A percentile compares a stretch with the other conserved stretches of the same genome.
These are phyloP conservation scores for Candida ascalaphidarum DNA, from an alignment of 805 yeast genomes.

Conservation along the genomic window DNA sequence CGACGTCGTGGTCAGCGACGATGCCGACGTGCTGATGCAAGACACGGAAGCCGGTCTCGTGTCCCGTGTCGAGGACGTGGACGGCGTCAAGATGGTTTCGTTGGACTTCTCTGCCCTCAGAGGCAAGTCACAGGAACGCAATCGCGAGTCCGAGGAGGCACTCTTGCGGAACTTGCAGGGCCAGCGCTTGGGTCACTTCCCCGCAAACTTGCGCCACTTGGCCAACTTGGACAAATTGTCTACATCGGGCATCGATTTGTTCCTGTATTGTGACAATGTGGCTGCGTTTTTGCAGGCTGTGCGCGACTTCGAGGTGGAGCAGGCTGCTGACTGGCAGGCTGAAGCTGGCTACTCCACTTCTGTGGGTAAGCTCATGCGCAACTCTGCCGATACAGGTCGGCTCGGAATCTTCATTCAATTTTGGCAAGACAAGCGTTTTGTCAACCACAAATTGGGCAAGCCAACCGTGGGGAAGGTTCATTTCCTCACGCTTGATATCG, in stretches of 20 bases:
- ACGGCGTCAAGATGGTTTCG: not conserved
- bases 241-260: conserved; percentile 19
- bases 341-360: conserved; percentile 13
- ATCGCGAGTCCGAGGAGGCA: conserved; percentile 26
- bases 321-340: conserved; percentile 10
- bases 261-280: conserved; percentile 19
- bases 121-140: no score
- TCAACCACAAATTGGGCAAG: conserved; percentile 14
- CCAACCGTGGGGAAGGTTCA: conserved; percentile 10
- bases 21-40: no score
- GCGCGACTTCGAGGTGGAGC: conserved; percentile 12
- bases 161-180: conserved; percentile 17
- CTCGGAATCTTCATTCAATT: conserved; percentile 27
- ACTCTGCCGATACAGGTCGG: conserved; percentile 11
- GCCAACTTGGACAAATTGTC: conserved; percentile 28
- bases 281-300: conserved; percentile 19
- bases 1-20: no score
- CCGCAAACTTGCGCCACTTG: conserved; percentile 26
- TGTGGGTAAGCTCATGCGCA: conserved; percentile 20
- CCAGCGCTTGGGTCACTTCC: conserved; percentile 18
- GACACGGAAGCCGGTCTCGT: no score
- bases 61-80: conserved; percentile 1
- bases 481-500: conserved; percentile 14
- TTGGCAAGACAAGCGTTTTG: conserved; percentile 25
- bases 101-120: conserved; percentile 1